Evolutionary conservation across 306 rosid species (phyloP), one percentile per base, ranked within the genome.

Genomic region (Delonix regia): DNA sequence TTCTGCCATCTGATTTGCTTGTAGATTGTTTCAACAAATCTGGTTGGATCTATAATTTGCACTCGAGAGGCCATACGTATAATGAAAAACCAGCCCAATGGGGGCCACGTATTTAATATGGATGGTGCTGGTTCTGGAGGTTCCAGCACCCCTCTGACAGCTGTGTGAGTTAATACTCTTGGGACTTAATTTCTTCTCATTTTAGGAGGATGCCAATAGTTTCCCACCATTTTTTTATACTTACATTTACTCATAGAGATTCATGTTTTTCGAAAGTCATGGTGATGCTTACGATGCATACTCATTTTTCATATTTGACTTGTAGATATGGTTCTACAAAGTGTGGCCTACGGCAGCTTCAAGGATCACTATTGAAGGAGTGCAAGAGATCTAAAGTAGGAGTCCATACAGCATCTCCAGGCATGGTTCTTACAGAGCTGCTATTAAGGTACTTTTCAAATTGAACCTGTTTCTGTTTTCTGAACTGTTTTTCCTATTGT

Each of bases 121-220:
- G 98, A 95, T 56, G 99, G 99, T 73, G 97, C 97, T 0, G 99
- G 98, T 49, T 92, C 99, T 22, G 98, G 97, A 69, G 99, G 99
- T 70, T 92, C 99, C 47, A 95, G 99, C 83, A 95, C 99, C 13
- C 99, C 99, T 81, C 83, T 95, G 73, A 92, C 98, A 13, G 98
- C 98, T 74, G 99, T 83, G 99, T 95, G 85, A 94, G 97, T 86
- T 68, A 78, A 78, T 72, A 69, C 42, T 70, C 51, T 65, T 57
- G 55, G 45, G 51, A 16, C 59, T 14, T 41, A 55, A 69, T 67
- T 86, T 74, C 69, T 77, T 53, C 28, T 60, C 39, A 55, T n/a
- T n/a, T 7, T 60, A 55, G 63, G 30, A 77, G 30, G 34, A 19
- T n/a, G 60, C 16, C n/a, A 64, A 82, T 44, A 30, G 19, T 51